A percentile compares a stretch with the other conserved stretches of the same genome.
Evolutionary conservation across 2,329 filamentous ascomycete genomes (phyloP).

Genomic region (Magnaporthiopsis rhizophila): DNA sequence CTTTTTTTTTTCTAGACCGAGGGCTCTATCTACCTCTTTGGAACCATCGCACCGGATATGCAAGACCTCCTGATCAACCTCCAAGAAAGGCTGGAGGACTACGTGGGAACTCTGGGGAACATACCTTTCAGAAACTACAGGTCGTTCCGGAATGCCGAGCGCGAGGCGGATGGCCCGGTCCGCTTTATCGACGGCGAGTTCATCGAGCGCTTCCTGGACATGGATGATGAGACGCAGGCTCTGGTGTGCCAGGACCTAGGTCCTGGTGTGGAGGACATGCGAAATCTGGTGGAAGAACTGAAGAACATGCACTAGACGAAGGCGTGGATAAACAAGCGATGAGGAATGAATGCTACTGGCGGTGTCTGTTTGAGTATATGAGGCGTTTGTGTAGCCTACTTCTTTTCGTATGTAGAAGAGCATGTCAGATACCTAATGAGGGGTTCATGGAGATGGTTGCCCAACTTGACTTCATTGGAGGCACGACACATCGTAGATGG

Average conservation of each 20-base stretch:
- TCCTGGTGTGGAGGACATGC: conserved; percentile 54
- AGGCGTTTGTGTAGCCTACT: neutral
- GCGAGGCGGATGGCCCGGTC: conserved; percentile 66
- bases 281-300: conserved; percentile 54
- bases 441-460: no score
- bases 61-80: conserved; percentile 78
- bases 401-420: neutral
- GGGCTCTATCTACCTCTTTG: conserved; percentile 85
- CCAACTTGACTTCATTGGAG: no score
- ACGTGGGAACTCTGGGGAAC: conserved; percentile 57
- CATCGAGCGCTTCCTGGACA: conserved; percentile 74
- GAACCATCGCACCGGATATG: conserved; percentile 61
- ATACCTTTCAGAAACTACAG: conserved; percentile 73
- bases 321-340: neutral
- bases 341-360: neutral
- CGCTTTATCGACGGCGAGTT: conserved; percentile 91
- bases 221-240: conserved; percentile 50
- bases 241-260: conserved; percentile 47
- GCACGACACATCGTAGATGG: no score
- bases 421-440: neutral
- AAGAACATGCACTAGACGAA: conserved; percentile 47
- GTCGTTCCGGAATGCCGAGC: conserved; percentile 67
- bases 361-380: neutral
- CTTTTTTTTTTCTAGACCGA: conserved; percentile 56
- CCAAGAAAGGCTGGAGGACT: conserved; percentile 60